A percentile compares a stretch with the other conserved stretches of the same genome.
Evolutionary conservation across 1,139 yeast species (phyloP).

Genomic region (Taiozyma sp.): DNA sequence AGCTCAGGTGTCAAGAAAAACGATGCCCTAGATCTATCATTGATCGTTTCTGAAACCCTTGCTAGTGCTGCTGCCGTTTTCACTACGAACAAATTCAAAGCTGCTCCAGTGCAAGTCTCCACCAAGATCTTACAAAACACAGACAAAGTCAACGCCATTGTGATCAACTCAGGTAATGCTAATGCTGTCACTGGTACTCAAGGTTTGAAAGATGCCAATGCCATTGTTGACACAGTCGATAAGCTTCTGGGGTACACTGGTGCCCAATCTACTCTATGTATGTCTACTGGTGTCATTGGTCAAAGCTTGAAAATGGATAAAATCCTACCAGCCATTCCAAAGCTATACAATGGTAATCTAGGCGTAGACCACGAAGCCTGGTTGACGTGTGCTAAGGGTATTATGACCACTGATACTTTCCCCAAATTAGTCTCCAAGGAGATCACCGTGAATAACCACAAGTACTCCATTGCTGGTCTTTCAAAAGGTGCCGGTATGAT

Average conservation of each 20-base stretch:
- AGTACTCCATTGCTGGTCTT: conserved; percentile 80
- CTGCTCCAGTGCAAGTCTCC: conserved; percentile 91
- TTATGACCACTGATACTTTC: conserved; percentile 95
- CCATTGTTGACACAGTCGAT: conserved; percentile 64
- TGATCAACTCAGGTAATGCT: conserved; percentile 92
- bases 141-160: conserved; percentile 63
- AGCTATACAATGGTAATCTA: conserved; percentile 42
- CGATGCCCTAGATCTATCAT: conserved; percentile 69
- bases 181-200: conserved; percentile 95
- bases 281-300: conserved; percentile 99
- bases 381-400: conserved; percentile 82
- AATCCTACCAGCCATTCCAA: conserved; percentile 56
- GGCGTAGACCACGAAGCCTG: conserved; percentile 73
- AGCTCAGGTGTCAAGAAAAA: conserved; percentile 86
- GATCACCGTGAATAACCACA: conserved; percentile 47
- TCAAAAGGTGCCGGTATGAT: conserved; percentile 99
- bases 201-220: conserved; percentile 75
- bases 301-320: conserved; percentile 77
- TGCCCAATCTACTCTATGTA: conserved; percentile 58
- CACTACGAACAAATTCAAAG: conserved; percentile 89
- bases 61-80: conserved; percentile 87
- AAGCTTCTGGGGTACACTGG: conserved; percentile 30
- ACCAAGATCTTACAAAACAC: conserved; percentile 49
- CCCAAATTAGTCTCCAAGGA: conserved; percentile 79
- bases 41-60: conserved; percentile 55